Percentiles rank a stretch among this genome's conserved stretches.
Conservation (phyloP, 352 stramenopile genomes). For the Aphanomyces euteiches region DNA sequence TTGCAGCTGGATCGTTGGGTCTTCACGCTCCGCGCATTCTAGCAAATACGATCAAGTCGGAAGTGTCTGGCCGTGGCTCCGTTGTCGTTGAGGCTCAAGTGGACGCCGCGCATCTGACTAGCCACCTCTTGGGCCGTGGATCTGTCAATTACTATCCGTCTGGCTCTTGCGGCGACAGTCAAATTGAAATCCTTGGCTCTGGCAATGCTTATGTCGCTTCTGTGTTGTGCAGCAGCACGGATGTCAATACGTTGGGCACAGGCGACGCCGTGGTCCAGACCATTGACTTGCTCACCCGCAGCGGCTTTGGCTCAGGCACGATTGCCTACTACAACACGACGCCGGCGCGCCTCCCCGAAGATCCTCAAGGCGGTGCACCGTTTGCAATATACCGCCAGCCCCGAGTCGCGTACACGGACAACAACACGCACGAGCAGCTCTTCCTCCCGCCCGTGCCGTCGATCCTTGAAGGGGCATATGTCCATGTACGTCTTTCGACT, state of each 20-base stretch:
- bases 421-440: constrained; percentile 1
- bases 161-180: constrained; percentile 19
- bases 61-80: constrained; percentile 10
- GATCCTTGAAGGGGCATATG: too few relatives aligned
- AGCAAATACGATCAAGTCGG: constrained; percentile 3
- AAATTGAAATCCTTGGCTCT: constrained; percentile 20
- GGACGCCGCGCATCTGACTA: constrained; percentile 12
- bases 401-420: background rate
- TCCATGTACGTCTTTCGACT: too few relatives aligned
- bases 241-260: constrained; percentile 13
- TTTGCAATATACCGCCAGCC: background rate
- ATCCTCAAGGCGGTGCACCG: background rate
- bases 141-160: constrained; percentile 25
- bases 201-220: constrained; percentile 18
- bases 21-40: background rate
- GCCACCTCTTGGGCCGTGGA: constrained; percentile 11
- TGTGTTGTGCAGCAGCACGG: background rate
- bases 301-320: constrained; percentile 19
- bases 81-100: constrained; percentile 15
- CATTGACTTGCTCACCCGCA: constrained; percentile 4
- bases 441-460: background rate
- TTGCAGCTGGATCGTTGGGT: constrained; percentile 14
- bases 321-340: constrained; percentile 27
- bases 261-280: constrained; percentile 19
- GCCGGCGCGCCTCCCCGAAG: constrained; percentile 1